Base-by-base conservation (phyloP, 176 grass and related monocot genomes). In the Rhipidocladum racemiflorum region DNA sequence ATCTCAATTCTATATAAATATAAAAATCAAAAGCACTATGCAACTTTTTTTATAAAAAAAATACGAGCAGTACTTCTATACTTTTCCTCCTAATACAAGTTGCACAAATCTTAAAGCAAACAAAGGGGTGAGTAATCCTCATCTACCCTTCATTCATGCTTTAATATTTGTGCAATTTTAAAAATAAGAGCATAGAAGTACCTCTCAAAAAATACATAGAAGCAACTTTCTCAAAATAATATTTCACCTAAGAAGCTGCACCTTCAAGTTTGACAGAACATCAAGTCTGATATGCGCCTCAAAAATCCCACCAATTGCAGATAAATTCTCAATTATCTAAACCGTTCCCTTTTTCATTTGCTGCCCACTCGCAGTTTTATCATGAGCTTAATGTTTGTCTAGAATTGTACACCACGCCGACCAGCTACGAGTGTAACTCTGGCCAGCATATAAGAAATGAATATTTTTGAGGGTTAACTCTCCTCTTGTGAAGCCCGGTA, bases 381-480 rank as follows among this genome's bases (percentile, higher is more conserved):
- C 44, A 85, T 11, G 65, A 42, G 8, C 78, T 77, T 72, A 86
- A 66, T 65, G 57, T 89, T 85, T 89, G 78, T 85, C 85, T 83
- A 89, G 35, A 30, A 62, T 70, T 85, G 42, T 69, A 85, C 87
- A 65, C 30, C 45, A 65, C 21, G 53, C 85, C 67, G 56, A 72
- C 65, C 39, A 74, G 66, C 81, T 17, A 88, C 74, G 36, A 66
- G 40, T 77, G 74, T 71, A 78, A 43, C 80, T 67, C 67, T 28
- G 75, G 51, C n/a, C 38, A 57, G 74, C 77, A 81, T 57, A 81
- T 28, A 61, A 55, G 77, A 43, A 82, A 89, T 85, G 77, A 16
- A 71, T 85, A 61, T 69, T 29, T 75, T 74, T 59, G 0, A 36
- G 15, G 43, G 55, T 57, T 46, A 70, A 70, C 35, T 54, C 62